These are phyloP conservation scores for Aspergillus cristatus DNA, from an alignment of 495 filamentous ascomycete species.

Conservation along the genomic window DNA sequence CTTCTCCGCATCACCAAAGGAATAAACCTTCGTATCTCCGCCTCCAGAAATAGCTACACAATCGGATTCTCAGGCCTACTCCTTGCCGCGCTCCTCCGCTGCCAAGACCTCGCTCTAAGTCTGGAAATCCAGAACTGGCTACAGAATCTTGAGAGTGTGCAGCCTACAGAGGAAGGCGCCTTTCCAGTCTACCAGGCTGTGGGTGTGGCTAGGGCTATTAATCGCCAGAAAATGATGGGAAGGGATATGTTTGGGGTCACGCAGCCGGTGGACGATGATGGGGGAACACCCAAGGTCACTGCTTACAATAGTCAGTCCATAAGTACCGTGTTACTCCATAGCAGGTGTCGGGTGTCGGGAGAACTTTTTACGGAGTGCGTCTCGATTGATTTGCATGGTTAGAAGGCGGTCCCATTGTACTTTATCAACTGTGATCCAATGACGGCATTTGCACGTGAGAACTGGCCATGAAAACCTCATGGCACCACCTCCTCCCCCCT, in stretches of 20 bases:
- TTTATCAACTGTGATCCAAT: too few relatives aligned
- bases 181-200: constrained; percentile 23
- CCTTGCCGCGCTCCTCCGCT: constrained; percentile 15
- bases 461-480: too few relatives aligned
- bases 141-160: constrained; percentile 5
- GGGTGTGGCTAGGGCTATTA: constrained; percentile 14
- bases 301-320: constrained; percentile 24
- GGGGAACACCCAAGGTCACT: constrained; percentile 18
- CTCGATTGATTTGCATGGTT: background rate
- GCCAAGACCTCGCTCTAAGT: constrained; percentile 9
- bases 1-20: constrained; percentile 17
- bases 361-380: background rate
- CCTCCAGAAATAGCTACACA: constrained; percentile 17
- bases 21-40: constrained; percentile 8
- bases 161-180: constrained; percentile 19
- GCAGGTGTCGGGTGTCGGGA: constrained; percentile 3
- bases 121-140: constrained; percentile 17
- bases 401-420: too few relatives aligned
- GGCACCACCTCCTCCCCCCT: background rate
- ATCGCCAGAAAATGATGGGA: constrained; percentile 10
- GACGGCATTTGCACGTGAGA: too few relatives aligned
- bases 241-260: constrained; percentile 13
- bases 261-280: constrained; percentile 19
- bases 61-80: constrained; percentile 24
- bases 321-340: constrained; percentile 14